These are phyloP conservation scores for Pezicula carpinea DNA, from an alignment of 2,329 filamentous ascomycete genomes.

Conservation along the genomic window DNA sequence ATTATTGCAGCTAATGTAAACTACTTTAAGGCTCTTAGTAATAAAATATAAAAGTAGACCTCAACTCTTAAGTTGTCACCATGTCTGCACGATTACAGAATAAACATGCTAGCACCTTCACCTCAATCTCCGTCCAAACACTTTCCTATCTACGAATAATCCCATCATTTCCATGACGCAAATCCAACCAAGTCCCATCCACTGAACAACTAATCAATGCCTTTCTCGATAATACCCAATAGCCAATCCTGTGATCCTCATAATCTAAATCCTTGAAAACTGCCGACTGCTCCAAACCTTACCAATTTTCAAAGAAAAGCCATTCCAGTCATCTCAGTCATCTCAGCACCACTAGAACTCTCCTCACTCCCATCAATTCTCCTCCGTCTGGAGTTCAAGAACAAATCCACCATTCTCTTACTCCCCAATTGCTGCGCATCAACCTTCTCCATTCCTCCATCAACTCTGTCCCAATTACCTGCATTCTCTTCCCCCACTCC, in stretches of 20 bases:
- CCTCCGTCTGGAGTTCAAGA: constrained; percentile 44
- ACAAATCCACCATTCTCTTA: constrained; percentile 49
- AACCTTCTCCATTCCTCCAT: constrained; percentile 10
- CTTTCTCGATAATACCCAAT: background rate
- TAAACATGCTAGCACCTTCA: no score
- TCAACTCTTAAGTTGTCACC: no score
- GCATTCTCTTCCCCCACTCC: background rate
- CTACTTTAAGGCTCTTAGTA: no score
- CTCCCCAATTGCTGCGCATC: constrained; percentile 38
- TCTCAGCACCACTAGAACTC: constrained; percentile 9
- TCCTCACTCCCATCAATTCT: constrained; percentile 36
- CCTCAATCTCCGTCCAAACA: no score
- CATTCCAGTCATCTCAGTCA: background rate
- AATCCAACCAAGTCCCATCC: background rate
- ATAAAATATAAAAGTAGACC: no score
- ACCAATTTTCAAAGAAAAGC: constrained; percentile 6
- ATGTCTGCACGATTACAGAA: no score
- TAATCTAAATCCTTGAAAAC: no score
- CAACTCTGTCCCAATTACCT: constrained; percentile 15
- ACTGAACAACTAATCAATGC: background rate
- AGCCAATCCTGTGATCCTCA: no score
- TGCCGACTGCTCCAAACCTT: background rate
- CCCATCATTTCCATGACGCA: no score
- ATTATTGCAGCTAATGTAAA: no score
- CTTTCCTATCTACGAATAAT: no score